Percentiles rank a stretch among this genome's conserved stretches.
These are phyloP conservation scores for Zymoseptoria ardabiliae DNA, from an alignment of 2,329 filamentous ascomycete genomes.

Conservation along the genomic window DNA sequence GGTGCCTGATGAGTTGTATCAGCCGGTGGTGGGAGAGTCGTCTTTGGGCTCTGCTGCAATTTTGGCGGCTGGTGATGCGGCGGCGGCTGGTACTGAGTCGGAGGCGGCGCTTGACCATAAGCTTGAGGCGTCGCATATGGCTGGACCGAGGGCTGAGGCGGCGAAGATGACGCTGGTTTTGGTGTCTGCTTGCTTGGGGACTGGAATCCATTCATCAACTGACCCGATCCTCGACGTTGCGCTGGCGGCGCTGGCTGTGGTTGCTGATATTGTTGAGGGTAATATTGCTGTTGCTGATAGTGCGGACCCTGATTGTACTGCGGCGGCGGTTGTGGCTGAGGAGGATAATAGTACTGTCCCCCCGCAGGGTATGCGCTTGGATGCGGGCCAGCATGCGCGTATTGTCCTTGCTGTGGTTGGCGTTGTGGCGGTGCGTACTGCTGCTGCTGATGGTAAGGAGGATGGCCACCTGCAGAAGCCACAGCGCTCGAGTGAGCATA, in stretches of 20 bases:
- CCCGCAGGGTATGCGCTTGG: neutral
- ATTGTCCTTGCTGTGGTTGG: constrained; percentile 8
- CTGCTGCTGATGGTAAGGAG: constrained; percentile 8
- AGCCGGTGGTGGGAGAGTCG: constrained; percentile 24
- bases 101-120: neutral
- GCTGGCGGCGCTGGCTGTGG: constrained; percentile 3
- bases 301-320: constrained; percentile 9
- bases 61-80: constrained; percentile 13
- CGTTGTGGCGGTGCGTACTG: constrained; percentile 8
- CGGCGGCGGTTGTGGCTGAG: constrained; percentile 11
- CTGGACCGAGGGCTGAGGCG: constrained; percentile 11
- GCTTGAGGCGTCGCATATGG: constrained; percentile 8
- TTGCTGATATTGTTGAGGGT: constrained; percentile 5
- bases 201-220: constrained; percentile 26
- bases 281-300: constrained; percentile 9
- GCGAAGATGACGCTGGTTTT: constrained; percentile 13
- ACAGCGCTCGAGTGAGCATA: constrained; percentile 29
- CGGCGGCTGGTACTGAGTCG: neutral
- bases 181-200: constrained; percentile 20
- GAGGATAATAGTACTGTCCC: constrained; percentile 11
- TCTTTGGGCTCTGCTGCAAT: constrained; percentile 23
- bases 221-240: constrained; percentile 17
- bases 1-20: constrained; percentile 10
- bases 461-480: constrained; percentile 21
- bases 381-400: constrained; percentile 2